Percentiles rank a stretch among this genome's conserved stretches.
Conservation (phyloP, 2,329 filamentous ascomycete genomes). For the Chalara sp. region DNA sequence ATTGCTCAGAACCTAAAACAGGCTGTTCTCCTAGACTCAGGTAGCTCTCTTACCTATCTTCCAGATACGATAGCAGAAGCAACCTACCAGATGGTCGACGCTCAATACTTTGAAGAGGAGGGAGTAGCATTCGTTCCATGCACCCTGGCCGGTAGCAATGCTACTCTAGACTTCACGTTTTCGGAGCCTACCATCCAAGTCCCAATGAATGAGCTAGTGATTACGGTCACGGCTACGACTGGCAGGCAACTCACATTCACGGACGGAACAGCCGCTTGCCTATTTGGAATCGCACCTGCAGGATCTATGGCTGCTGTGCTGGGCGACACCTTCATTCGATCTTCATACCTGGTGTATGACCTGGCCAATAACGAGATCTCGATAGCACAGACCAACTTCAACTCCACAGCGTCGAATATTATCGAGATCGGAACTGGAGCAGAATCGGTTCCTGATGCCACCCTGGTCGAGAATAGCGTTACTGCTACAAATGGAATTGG, state of each 20-base stretch:
- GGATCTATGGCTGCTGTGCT: conserved; percentile 51
- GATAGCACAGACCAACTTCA: conserved; percentile 60
- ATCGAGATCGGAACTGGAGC: conserved; percentile 47
- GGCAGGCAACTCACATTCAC: conserved; percentile 44
- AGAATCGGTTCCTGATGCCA: conserved; percentile 46
- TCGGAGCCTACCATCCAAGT: conserved; percentile 46
- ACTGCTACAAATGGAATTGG: conserved; percentile 31
- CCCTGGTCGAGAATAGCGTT: conserved; percentile 40
- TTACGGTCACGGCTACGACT: conserved; percentile 38
- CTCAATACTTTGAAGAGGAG: conserved; percentile 45
- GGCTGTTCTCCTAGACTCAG: conserved; percentile 65
- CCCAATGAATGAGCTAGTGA: conserved; percentile 51
- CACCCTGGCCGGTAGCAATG: conserved; percentile 35
- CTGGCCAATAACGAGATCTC: conserved; percentile 65
- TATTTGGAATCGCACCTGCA: conserved; percentile 61
- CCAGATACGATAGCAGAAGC: conserved; percentile 46
- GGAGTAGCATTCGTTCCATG: conserved; percentile 58
- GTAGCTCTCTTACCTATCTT: conserved; percentile 61
- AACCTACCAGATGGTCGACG: conserved; percentile 53
- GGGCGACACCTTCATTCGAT: conserved; percentile 69
- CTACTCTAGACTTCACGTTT: conserved; percentile 48
- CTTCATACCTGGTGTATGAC: conserved; percentile 71
- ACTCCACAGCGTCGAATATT: conserved; percentile 43
- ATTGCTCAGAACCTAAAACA: conserved; percentile 45
- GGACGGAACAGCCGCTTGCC: conserved; percentile 50